phyloP scores from a whole-genome alignment of 2,329 filamentous ascomycete genomes.

The Penicillium occitanis region DNA sequence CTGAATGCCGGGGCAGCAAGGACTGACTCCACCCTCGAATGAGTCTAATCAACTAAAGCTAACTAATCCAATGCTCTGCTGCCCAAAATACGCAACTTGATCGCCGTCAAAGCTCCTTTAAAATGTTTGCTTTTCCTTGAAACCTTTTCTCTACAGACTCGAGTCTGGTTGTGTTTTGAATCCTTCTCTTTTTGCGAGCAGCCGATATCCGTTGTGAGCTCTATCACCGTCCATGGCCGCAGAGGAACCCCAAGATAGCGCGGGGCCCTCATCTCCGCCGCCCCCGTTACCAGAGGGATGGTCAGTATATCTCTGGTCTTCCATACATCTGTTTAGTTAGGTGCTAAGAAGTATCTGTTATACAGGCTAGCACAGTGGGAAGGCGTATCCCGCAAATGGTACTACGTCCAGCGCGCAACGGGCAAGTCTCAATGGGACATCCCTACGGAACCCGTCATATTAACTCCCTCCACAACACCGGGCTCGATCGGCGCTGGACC shows the following conservation, averaged over 20 bases:
- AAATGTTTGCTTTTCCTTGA: not conserved
- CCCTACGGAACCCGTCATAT: conserved; percentile 41
- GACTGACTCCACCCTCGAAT: not conserved
- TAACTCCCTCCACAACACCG: conserved; percentile 38
- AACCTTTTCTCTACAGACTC: not conserved
- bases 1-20: conserved; percentile 6
- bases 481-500: conserved; percentile 31
- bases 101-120: not conserved
- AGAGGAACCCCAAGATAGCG: conserved; percentile 38
- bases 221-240: conserved; percentile 26
- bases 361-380: conserved; percentile 43
- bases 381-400: conserved; percentile 39
- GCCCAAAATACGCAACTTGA: not conserved
- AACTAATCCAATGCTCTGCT: conserved; percentile 1
- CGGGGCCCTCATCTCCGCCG: conserved; percentile 40
- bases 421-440: conserved; percentile 43
- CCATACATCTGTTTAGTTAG: not conserved
- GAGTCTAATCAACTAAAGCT: not conserved
- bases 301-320: conserved; percentile 28
- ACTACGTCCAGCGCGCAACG: conserved; percentile 42
- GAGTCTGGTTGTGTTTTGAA: not conserved
- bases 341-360: not conserved
- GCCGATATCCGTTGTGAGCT: not conserved
- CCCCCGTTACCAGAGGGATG: conserved; percentile 41
- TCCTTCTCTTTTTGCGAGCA: not conserved